These are phyloP conservation scores for Stentor roeselii DNA, from an alignment of 73 alveolate species.

Conservation along the genomic window DNA sequence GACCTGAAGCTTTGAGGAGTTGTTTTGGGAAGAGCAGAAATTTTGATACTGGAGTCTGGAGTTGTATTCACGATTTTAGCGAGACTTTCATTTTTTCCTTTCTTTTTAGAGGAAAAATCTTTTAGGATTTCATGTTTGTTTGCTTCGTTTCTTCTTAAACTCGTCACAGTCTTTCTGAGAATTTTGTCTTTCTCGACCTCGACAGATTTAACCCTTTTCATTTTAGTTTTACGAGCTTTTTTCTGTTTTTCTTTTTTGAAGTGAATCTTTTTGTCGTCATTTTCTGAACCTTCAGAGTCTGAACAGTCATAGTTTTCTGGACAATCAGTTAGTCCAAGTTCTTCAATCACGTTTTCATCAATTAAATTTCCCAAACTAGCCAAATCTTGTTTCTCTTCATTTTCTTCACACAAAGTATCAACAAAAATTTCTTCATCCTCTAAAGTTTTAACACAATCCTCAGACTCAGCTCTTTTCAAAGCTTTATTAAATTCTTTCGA, in stretches of 20 bases:
- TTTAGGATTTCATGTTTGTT: too few species aligned
- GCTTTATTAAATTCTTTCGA: not conserved
- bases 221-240: not conserved
- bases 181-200: too few species aligned
- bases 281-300: constrained; percentile 7
- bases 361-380: not conserved
- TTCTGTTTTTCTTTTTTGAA: not conserved
- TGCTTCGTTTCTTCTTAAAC: too few species aligned
- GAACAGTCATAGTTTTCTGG: not conserved
- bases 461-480: not conserved
- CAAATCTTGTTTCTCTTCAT: not conserved
- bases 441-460: not conserved
- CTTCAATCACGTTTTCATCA: not conserved
- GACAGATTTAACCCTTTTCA: not conserved
- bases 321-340: not conserved
- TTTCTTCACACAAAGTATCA: not conserved
- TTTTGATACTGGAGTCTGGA: too few species aligned
- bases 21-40: too few species aligned
- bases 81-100: too few species aligned
- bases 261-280: not conserved
- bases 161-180: too few species aligned
- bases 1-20: too few species aligned
- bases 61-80: too few species aligned
- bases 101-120: too few species aligned
- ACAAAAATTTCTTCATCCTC: not conserved